A percentile compares a stretch with the other conserved stretches of the same genome.
Evolutionary conservation across 2,329 filamentous ascomycete species (phyloP).

Genomic region (Raffaelea albimanens): DNA sequence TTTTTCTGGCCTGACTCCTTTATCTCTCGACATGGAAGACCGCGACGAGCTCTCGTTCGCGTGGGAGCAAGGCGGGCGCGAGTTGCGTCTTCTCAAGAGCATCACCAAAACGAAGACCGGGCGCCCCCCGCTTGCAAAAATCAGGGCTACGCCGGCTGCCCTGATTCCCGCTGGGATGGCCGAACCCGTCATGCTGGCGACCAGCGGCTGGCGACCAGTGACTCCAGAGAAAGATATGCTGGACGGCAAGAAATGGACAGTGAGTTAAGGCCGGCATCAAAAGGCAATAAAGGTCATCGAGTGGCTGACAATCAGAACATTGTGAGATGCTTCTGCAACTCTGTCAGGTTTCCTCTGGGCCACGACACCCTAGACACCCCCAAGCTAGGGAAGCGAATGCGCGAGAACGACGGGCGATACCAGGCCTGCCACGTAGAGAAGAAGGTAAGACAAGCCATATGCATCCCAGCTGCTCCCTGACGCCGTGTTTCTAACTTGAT

Average conservation of each 20-base stretch:
- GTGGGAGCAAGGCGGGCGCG: slow-evolving; percentile 1
- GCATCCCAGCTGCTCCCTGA: not conserved
- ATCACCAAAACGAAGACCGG: not conserved
- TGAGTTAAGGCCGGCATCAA: not conserved
- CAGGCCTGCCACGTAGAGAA: slow-evolving; percentile 11
- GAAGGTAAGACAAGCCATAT: slow-evolving; percentile 3
- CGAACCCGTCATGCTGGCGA: slow-evolving; percentile 1
- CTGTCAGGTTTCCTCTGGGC: not conserved
- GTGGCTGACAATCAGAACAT: slow-evolving; percentile 1
- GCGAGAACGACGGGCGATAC: slow-evolving; percentile 6
- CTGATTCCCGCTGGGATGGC: slow-evolving; percentile 1
- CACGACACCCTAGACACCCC: slow-evolving; percentile 7
- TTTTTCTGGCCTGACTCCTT: not conserved
- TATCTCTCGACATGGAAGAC: not conserved
- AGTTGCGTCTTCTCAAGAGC: not conserved
- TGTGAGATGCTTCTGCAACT: not conserved
- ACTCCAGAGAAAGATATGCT: not conserved
- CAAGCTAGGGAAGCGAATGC: not conserved
- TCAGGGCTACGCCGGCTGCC: slow-evolving; percentile 9
- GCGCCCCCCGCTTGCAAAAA: not conserved
- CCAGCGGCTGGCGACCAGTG: slow-evolving; percentile 8
- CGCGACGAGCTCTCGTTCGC: not conserved
- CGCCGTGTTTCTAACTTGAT: not conserved
- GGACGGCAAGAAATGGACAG: slow-evolving; percentile 6
- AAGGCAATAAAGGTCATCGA: not conserved